These are phyloP conservation scores for Luffa acutangula DNA, from an alignment of 306 rosid species.

Conservation along the genomic window DNA sequence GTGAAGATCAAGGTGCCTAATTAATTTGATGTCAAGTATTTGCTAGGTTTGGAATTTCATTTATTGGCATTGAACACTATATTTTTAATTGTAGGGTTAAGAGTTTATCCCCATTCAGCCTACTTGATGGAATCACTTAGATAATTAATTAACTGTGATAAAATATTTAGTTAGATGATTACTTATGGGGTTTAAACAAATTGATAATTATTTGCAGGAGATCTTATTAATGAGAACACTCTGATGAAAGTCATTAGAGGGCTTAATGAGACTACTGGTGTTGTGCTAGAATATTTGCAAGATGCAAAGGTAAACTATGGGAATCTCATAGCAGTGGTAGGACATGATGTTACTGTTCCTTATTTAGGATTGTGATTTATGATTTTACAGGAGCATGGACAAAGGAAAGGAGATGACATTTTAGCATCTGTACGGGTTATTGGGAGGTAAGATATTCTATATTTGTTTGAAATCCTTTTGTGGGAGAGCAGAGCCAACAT, in stretches of 20 bases:
- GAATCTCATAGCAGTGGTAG: slow-evolving; percentile 13
- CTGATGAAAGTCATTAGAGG: slow-evolving; percentile 44
- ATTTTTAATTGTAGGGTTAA: background rate
- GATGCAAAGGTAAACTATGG: slow-evolving; percentile 67
- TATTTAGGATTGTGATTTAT: slow-evolving; percentile 15
- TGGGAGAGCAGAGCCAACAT: background rate
- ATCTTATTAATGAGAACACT: slow-evolving; percentile 47
- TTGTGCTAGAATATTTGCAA: slow-evolving; percentile 74
- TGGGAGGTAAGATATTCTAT: slow-evolving; percentile 54
- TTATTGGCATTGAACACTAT: background rate
- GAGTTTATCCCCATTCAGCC: background rate
- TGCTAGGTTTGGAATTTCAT: background rate
- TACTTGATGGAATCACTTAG: background rate
- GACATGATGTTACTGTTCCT: slow-evolving; percentile 8
- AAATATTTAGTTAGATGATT: background rate
- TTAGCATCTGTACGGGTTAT: slow-evolving; percentile 85
- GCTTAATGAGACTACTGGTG: slow-evolving; percentile 67
- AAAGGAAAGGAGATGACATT: slow-evolving; percentile 77
- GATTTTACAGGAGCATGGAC: slow-evolving; percentile 60
- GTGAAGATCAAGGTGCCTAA: slow-evolving; percentile 54
- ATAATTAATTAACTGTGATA: background rate
- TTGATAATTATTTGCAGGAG: slow-evolving; percentile 23
- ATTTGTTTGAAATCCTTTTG: background rate
- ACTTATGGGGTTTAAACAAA: background rate
- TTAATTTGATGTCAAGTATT: background rate